Evolutionary conservation across 2,329 filamentous ascomycete genomes (phyloP), one percentile per base, ranked within the genome.

Genomic region (Elsinoe ampelina): DNA sequence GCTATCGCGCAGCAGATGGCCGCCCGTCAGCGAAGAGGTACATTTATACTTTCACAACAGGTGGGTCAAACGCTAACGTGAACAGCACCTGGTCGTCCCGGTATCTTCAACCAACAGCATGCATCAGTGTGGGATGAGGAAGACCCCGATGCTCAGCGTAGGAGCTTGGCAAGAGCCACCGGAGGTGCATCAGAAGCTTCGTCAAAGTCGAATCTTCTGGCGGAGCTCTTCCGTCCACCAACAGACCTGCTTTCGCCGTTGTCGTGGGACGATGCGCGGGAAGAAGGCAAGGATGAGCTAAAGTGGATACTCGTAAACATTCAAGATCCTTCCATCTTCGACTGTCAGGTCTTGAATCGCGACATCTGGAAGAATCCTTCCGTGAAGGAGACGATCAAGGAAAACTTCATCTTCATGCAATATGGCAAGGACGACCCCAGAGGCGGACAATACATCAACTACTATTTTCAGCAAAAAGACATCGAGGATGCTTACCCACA

Each of bases 281-380:
- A 91, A 13, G 79, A 90, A 64, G 93, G 92, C 59, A 95, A 93
- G 68, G 87, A 90, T 45, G 80, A 85, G 26, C 84, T 89, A 75
- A 96, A 95, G 71, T 98, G 93, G 93, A 81, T 98, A 48, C 72
- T 98, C 63, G 89, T 96, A 60, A 97, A 98, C 68, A 84, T 98
- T 13, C 93, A 98, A 71, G 91, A 98, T 68, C 83, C 88, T 62
- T 87, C 87, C 35, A 85, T 95, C 65, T 98, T 98, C 70, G 87
- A 93, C 70, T 98, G 93, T 70, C 93, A 98, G 69, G 81, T 88
- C 2, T 76, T 98, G 15, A 98, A 98, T 68, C 82, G 93, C 43
- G 93, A 98, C 68, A 83, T 97, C 55, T 98, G 93, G 93, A 96
- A 96, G 72, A 87, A 96, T 63, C 71, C 80, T 15, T 80, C 84